These are phyloP conservation scores for Alternaria brassicae DNA, from an alignment of 2,329 filamentous ascomycete genomes.

Conservation along the genomic window DNA sequence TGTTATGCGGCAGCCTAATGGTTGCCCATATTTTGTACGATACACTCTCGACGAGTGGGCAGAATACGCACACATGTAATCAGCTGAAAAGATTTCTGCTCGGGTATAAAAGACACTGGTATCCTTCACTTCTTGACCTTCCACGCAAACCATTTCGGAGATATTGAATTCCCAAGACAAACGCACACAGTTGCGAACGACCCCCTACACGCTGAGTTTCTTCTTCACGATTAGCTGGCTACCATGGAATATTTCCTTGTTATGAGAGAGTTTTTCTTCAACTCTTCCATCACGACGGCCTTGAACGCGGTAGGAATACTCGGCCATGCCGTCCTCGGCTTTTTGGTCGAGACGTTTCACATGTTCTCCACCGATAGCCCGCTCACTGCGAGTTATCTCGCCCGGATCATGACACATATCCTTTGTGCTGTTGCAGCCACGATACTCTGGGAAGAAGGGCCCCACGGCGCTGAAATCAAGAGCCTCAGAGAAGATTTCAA, in stretches of 20 bases:
- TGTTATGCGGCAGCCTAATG: not conserved
- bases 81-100: not conserved
- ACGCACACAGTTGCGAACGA: not conserved
- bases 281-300: not conserved
- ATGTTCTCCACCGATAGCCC: not conserved
- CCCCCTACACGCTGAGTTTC: not conserved
- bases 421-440: not conserved
- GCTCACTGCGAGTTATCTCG: not conserved
- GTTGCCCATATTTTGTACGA: not conserved
- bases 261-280: not conserved
- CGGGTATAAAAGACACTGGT: not conserved
- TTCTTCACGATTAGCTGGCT: not conserved
- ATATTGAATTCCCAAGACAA: not conserved
- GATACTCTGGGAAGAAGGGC: not conserved
- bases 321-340: too few relatives aligned
- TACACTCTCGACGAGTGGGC: not conserved
- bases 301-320: too few relatives aligned
- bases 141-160: not conserved
- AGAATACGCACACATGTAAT: not conserved
- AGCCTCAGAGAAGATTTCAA: not conserved
- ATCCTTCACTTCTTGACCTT: not conserved
- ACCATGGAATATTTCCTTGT: not conserved
- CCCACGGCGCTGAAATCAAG: not conserved
- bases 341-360: not conserved
- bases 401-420: not conserved